Conservation (phyloP, 2,329 filamentous ascomycete genomes). For the Verticillium nubilum region DNA sequence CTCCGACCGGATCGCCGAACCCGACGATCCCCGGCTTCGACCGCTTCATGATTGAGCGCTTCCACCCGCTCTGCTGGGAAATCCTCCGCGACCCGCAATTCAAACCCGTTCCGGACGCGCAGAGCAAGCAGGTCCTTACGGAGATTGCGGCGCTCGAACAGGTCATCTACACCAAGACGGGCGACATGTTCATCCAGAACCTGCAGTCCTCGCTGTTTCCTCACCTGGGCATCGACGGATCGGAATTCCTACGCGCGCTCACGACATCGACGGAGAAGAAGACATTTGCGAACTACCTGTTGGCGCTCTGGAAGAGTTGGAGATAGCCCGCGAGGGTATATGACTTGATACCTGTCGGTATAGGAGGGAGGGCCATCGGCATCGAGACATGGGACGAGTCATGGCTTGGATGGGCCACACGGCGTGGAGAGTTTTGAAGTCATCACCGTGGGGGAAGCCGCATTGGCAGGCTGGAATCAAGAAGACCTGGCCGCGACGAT, state of each 20-base stretch:
- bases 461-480: neutral
- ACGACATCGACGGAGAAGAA: conserved; percentile 56
- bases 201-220: conserved; percentile 60
- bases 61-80: conserved; percentile 87
- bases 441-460: neutral
- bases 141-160: conserved; percentile 87
- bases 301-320: conserved; percentile 46
- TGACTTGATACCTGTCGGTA: neutral
- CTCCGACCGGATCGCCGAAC: conserved; percentile 39
- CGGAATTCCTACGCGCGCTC: conserved; percentile 53
- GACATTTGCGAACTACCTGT: conserved; percentile 59
- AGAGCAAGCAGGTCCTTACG: conserved; percentile 79
- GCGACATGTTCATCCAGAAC: conserved; percentile 70
- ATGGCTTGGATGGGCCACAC: neutral
- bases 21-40: conserved; percentile 82
- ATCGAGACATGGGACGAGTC: neutral
- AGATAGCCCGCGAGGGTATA: conserved; percentile 5
- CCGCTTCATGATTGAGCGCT: conserved; percentile 80
- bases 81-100: conserved; percentile 75
- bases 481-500: neutral
- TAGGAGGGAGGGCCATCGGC: neutral
- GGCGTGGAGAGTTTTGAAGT: neutral
- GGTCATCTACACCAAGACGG: conserved; percentile 85
- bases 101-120: conserved; percentile 73
- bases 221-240: conserved; percentile 57